phyloP scores from a whole-genome alignment of 495 filamentous ascomycete species.

The Tuber aestivum region DNA sequence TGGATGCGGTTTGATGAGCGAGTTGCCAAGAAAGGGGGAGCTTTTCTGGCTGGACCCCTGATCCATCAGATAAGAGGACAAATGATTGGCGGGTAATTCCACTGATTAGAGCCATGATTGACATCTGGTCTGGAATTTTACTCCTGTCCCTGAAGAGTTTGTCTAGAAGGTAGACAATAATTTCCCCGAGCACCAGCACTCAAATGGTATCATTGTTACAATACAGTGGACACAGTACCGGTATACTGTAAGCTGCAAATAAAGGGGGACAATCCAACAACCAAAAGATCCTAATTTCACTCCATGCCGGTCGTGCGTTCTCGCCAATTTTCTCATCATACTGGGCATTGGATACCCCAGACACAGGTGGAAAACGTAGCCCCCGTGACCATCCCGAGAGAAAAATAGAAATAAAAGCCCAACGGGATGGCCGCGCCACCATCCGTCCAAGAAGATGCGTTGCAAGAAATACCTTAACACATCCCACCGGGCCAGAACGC shows the following conservation, averaged over 20 bases:
- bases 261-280: slow-evolving; percentile 48
- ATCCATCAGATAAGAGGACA: neutral
- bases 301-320: slow-evolving; percentile 53
- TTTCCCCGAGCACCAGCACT: no score
- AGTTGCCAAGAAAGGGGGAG: slow-evolving; percentile 3
- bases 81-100: neutral
- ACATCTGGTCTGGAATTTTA: neutral
- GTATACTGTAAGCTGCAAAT: no score
- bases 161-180: no score
- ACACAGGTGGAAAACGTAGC: slow-evolving; percentile 51
- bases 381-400: slow-evolving; percentile 48
- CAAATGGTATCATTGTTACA: no score
- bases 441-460: slow-evolving; percentile 52
- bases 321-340: slow-evolving; percentile 43
- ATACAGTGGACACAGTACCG: no score
- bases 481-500: slow-evolving; percentile 57
- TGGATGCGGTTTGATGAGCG: neutral
- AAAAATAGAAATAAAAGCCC: slow-evolving; percentile 53
- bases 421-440: slow-evolving; percentile 45
- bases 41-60: neutral
- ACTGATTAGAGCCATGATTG: neutral
- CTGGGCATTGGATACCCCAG: slow-evolving; percentile 53
- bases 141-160: neutral
- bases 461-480: slow-evolving; percentile 53
- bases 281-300: slow-evolving; percentile 46